Evolutionary conservation across 2,329 filamentous ascomycete genomes (phyloP).

Genomic region (Fusarium sp.): DNA sequence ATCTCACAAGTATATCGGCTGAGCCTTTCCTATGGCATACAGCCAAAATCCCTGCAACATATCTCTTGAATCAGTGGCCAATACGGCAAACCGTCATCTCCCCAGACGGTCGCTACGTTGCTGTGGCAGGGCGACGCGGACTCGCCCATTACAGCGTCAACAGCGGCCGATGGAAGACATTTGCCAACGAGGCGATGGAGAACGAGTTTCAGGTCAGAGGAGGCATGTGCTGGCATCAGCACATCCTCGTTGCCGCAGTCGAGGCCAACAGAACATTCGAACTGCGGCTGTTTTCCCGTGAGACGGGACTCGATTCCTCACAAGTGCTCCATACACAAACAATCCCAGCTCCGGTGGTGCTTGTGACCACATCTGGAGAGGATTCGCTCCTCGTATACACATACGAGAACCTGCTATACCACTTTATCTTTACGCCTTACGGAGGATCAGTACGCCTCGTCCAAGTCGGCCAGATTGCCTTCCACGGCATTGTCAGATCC

Average conservation of each 20-base stretch:
- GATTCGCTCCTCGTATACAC: slow-evolving; percentile 98
- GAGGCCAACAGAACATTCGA: slow-evolving; percentile 87
- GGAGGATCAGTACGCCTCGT: slow-evolving; percentile 82
- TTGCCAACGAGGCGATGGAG: slow-evolving; percentile 84
- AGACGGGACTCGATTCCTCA: slow-evolving; percentile 81
- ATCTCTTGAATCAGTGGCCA: slow-evolving; percentile 94
- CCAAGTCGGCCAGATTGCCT: slow-evolving; percentile 97
- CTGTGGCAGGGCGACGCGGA: slow-evolving; percentile 93
- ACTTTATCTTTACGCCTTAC: slow-evolving; percentile 87
- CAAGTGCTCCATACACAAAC: slow-evolving; percentile 83
- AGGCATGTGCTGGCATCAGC: slow-evolving; percentile 99
- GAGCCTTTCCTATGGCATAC: slow-evolving; percentile 97
- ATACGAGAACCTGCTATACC: slow-evolving; percentile 94
- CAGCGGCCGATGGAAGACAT: slow-evolving; percentile 96
- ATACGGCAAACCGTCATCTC: slow-evolving; percentile 91
- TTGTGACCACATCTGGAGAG: slow-evolving; percentile 90
- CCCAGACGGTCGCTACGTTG: slow-evolving; percentile 92
- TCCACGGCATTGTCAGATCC: slow-evolving; percentile 95
- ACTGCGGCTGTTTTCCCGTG: slow-evolving; percentile 92
- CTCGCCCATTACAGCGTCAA: slow-evolving; percentile 96
- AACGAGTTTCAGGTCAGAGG: slow-evolving; percentile 94
- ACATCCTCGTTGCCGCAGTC: slow-evolving; percentile 94
- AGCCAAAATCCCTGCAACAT: slow-evolving; percentile 85
- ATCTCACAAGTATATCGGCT: slow-evolving; percentile 91
- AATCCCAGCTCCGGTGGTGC: slow-evolving; percentile 88